Evolutionary conservation across 2,329 filamentous ascomycete genomes (phyloP).

Genomic region (Penicillium nordicum): DNA sequence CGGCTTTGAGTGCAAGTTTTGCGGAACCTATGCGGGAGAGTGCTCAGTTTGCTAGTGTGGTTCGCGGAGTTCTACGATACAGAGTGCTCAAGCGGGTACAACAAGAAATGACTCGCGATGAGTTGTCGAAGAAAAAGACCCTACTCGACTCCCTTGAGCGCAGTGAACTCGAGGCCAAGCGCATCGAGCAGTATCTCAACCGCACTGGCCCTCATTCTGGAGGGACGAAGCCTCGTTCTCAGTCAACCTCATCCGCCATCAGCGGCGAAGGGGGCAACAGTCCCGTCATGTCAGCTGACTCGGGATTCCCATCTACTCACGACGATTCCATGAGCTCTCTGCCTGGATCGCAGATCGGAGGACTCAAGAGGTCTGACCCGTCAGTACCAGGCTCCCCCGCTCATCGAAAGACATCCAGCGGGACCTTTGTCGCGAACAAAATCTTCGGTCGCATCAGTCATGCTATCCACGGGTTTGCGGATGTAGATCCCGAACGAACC

Average conservation of each 20-base stretch:
- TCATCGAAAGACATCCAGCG: constrained; percentile 78
- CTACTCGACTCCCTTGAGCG: constrained; percentile 85
- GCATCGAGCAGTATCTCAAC: constrained; percentile 89
- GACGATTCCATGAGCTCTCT: constrained; percentile 64
- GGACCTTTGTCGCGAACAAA: constrained; percentile 87
- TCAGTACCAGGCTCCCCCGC: constrained; percentile 38
- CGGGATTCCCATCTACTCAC: constrained; percentile 89
- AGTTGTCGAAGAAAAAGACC: constrained; percentile 79
- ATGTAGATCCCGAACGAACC: constrained; percentile 91
- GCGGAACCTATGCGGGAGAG: constrained; percentile 97
- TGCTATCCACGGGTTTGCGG: constrained; percentile 91
- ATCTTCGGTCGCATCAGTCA: constrained; percentile 95
- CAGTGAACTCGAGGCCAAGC: constrained; percentile 86
- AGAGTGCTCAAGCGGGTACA: constrained; percentile 91
- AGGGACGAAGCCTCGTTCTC: constrained; percentile 58
- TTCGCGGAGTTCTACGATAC: constrained; percentile 83
- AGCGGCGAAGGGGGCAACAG: constrained; percentile 51
- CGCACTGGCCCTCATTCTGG: constrained; percentile 50
- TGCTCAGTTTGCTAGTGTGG: constrained; percentile 93
- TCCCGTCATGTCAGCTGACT: constrained; percentile 80
- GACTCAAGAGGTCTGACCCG: constrained; percentile 39
- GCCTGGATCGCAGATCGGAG: constrained; percentile 71
- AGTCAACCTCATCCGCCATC: constrained; percentile 52
- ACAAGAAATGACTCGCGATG: constrained; percentile 94
- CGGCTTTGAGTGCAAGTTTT: constrained; percentile 84